Percentiles rank a stretch among this genome's conserved stretches.
These are phyloP conservation scores for Collariella sp. DNA, from an alignment of 495 filamentous ascomycete genomes.

Conservation along the genomic window DNA sequence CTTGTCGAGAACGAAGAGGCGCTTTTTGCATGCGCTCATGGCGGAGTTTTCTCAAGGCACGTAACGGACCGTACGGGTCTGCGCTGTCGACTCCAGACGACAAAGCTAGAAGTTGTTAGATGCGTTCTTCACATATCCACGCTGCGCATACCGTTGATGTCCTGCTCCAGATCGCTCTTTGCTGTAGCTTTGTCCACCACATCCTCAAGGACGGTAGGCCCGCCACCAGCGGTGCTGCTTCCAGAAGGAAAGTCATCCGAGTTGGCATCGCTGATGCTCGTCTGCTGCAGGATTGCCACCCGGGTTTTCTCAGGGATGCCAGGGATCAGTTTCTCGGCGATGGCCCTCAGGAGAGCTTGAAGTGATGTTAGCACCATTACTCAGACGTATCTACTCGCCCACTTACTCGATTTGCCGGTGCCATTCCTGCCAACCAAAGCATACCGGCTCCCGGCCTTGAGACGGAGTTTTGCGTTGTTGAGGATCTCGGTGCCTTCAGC, in stretches of 20 bases:
- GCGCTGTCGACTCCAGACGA: constrained; percentile 29
- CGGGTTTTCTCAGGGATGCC: constrained; percentile 62
- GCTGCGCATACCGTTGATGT: constrained; percentile 48
- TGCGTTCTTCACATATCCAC: constrained; percentile 36
- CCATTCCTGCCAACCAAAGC: constrained; percentile 72
- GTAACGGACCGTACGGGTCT: constrained; percentile 49
- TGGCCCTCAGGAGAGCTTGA: constrained; percentile 59
- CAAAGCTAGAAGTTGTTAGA: constrained; percentile 19
- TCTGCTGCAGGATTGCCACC: constrained; percentile 68
- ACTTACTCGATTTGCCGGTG: constrained; percentile 68
- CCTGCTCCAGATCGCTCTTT: constrained; percentile 48
- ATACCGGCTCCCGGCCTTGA: constrained; percentile 64
- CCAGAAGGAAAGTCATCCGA: constrained; percentile 13
- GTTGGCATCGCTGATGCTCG: constrained; percentile 31
- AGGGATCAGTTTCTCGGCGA: constrained; percentile 70
- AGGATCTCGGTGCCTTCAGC: constrained; percentile 57
- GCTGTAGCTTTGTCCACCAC: constrained; percentile 58
- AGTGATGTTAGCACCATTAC: background rate
- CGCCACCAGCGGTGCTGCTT: constrained; percentile 2
- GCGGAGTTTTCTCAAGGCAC: constrained; percentile 49
- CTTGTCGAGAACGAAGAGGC: constrained; percentile 59
- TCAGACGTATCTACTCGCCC: background rate
- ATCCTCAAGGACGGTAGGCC: constrained; percentile 52
- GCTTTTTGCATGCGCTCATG: constrained; percentile 50
- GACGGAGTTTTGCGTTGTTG: constrained; percentile 53